These are phyloP conservation scores for Rhynchospora pubera DNA, from an alignment of 176 grass and related monocot genomes.

Conservation along the genomic window DNA sequence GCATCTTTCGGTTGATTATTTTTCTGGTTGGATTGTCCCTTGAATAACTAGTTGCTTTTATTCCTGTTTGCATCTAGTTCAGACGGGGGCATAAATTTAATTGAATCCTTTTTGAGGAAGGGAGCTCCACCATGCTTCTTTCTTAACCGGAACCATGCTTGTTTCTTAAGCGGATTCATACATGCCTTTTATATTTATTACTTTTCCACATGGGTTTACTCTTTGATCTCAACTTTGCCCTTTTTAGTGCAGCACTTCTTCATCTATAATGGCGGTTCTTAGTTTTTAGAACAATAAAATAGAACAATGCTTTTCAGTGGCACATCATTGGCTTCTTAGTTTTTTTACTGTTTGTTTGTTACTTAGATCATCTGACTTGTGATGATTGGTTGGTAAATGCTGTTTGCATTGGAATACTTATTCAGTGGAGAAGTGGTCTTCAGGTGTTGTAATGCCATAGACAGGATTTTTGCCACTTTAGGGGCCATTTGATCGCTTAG, in stretches of 20 bases:
- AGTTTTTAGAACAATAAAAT: background rate
- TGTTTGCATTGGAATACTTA: too few species aligned
- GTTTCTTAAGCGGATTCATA: slow-evolving; percentile 43
- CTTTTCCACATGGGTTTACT: background rate
- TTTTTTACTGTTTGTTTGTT: background rate
- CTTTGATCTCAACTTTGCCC: background rate
- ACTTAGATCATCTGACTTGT: too few species aligned
- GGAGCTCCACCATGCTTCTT: slow-evolving; percentile 6
- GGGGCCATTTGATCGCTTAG: too few species aligned
- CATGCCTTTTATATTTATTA: background rate
- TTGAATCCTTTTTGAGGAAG: slow-evolving; percentile 35
- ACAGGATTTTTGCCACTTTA: background rate
- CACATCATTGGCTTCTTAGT: background rate
- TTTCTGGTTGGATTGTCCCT: slow-evolving; percentile 21
- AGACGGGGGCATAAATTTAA: slow-evolving; percentile 36
- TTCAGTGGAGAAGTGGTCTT: background rate
- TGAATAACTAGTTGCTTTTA: slow-evolving; percentile 39
- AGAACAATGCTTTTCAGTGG: background rate
- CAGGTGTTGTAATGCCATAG: background rate
- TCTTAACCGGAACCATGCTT: too few species aligned
- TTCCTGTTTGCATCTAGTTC: slow-evolving; percentile 41
- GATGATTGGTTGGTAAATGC: too few species aligned
- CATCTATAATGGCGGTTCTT: background rate
- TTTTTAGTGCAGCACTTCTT: background rate
- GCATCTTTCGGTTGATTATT: background rate